Evolutionary conservation across 768 basidiomycete species (phyloP).

Genomic region (Steccherinum ochraceum): DNA sequence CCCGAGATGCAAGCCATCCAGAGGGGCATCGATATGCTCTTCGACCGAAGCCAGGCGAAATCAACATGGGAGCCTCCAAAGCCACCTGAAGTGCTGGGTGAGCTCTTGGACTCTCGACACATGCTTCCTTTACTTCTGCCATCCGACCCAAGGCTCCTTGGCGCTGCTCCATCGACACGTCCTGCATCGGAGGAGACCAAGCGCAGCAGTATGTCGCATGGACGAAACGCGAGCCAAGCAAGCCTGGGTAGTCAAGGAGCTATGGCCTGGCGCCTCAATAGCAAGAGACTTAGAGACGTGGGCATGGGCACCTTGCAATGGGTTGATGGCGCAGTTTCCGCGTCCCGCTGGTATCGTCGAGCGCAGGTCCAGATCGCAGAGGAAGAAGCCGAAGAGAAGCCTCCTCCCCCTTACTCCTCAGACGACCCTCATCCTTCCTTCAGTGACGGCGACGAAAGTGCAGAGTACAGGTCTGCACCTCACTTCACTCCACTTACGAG

Average conservation of each 20-base stretch:
- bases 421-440: constrained; percentile 24
- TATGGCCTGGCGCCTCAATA: constrained; percentile 54
- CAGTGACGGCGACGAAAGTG: background rate
- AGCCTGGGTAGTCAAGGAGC: constrained; percentile 31
- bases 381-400: constrained; percentile 28
- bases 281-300: constrained; percentile 55
- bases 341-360: constrained; percentile 53
- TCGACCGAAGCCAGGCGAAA: constrained; percentile 60
- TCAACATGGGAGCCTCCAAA: constrained; percentile 73
- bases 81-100: constrained; percentile 79
- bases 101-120: constrained; percentile 85
- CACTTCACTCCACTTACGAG: constrained; percentile 60
- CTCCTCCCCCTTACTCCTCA: constrained; percentile 18
- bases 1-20: constrained; percentile 31
- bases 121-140: constrained; percentile 90
- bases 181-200: constrained; percentile 28
- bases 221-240: constrained; percentile 33
- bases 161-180: constrained; percentile 54
- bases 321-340: constrained; percentile 61
- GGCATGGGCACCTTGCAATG: constrained; percentile 55
- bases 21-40: constrained; percentile 70
- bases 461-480: constrained; percentile 22
- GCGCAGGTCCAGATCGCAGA: constrained; percentile 36
- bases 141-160: constrained; percentile 69
- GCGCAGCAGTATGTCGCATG: constrained; percentile 19